Percentiles rank a stretch among this genome's conserved stretches.
These are phyloP conservation scores for Boehmeria nivea DNA, from an alignment of 306 rosid genomes.

Conservation along the genomic window DNA sequence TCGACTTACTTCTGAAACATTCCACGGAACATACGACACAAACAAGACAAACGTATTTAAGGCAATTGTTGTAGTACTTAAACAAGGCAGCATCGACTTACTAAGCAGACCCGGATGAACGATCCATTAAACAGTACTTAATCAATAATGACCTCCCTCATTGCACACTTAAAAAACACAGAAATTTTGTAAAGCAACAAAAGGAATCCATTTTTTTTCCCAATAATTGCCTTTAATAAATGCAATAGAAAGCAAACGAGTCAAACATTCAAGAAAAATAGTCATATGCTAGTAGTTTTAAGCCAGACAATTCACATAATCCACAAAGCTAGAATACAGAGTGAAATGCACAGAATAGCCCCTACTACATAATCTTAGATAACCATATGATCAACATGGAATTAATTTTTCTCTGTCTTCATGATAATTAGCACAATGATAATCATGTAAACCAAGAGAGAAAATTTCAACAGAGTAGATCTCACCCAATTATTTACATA, in stretches of 20 bases:
- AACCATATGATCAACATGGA: too few species aligned
- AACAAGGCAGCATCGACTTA: not conserved
- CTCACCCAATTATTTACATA: conserved; percentile 29
- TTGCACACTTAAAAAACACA: conserved; percentile 17
- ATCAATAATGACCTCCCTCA: too few species aligned
- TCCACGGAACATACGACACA: not conserved
- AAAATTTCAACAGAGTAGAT: conserved; percentile 40
- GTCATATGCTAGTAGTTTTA: not conserved
- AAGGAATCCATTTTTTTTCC: not conserved
- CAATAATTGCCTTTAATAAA: too few species aligned
- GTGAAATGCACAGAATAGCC: conserved; percentile 6
- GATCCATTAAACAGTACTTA: too few species aligned
- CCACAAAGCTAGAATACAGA: not conserved
- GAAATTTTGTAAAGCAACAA: conserved; percentile 15
- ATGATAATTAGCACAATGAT: conserved; percentile 2
- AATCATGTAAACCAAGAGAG: not conserved
- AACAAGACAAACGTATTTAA: not conserved
- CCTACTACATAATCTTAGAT: conserved; percentile 2
- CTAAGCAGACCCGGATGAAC: too few species aligned
- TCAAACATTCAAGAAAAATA: too few species aligned
- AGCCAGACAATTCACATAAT: not conserved
- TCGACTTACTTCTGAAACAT: not conserved
- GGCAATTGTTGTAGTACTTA: too few species aligned
- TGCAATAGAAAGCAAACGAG: too few species aligned
- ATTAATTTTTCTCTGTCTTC: too few species aligned